Evolutionary conservation across 345 rosid species (phyloP), one percentile per base, ranked within the genome.

Genomic region (Luvunga scandens): DNA sequence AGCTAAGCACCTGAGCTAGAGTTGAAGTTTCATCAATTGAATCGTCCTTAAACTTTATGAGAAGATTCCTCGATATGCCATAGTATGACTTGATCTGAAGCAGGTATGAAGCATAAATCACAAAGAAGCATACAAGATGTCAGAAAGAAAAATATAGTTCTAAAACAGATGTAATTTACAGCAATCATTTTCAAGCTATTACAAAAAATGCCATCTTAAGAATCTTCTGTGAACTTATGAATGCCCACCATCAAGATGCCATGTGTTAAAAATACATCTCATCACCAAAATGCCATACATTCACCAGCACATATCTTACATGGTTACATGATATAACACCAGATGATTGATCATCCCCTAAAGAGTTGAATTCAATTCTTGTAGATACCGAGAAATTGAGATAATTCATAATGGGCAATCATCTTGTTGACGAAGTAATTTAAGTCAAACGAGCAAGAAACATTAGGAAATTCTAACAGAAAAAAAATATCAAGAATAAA

Each of bases 61-160:
- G 90, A 81, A 94, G 94, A 76, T 96, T 96, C 85, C 93, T 92
- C 1, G 99, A 96, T 73, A 96, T 84, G 45, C 99, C 99, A 5
- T 94, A 94, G 83, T 96, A 96, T 59, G 98, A 91, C 85, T 85
- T 96, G 81, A 96, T 86, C 99, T 96, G 95, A 63, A 84, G 77
- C 21, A 63, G 24, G 42, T 66, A 68, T n/a, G 36, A 83, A 77
- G 66, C 66, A 56, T 67, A 31, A 60, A 65, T 4, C 45, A 80
- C 28, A 28, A 56, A 71, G 6, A 16, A 66, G 38, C 28, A 77
- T 63, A 48, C 7, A 57, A 48, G 53, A 61, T 7, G 61, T 31
- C 10, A 31, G 27, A 50, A 55, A 14, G 42, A 71, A 64, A 38
- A 63, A 16, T 12, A 16, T 16, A 27, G 59, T 67, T 38, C 59